Conservation (phyloP, 1,284 basidiomycete species). For the Tetrapyrgos nigripes region DNA sequence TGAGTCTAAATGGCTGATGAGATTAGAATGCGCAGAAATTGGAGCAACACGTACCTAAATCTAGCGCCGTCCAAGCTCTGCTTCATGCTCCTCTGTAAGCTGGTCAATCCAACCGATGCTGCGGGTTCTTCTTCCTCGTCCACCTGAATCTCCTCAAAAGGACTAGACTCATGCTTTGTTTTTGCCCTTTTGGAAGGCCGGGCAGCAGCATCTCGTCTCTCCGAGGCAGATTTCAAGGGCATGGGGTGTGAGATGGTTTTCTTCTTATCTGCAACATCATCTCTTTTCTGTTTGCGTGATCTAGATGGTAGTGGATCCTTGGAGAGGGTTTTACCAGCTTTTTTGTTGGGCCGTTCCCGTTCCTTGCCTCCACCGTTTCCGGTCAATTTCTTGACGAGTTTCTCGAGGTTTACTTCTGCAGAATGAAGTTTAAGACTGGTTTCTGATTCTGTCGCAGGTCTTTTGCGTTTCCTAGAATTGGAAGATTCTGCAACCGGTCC, state of each 20-base stretch:
- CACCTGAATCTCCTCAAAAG: neutral
- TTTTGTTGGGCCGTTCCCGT: slow-evolving; percentile 13
- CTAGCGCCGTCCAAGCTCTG: slow-evolving; percentile 83
- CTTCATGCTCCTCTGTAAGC: slow-evolving; percentile 79
- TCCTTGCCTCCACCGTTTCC: slow-evolving; percentile 18
- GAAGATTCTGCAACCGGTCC: slow-evolving; percentile 45
- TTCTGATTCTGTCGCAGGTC: slow-evolving; percentile 45
- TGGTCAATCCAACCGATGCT: slow-evolving; percentile 54
- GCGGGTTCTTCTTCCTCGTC: neutral
- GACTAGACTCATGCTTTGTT: slow-evolving; percentile 26
- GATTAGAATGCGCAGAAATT: slow-evolving; percentile 7
- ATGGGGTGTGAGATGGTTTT: slow-evolving; percentile 39
- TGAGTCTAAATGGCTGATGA: slow-evolving; percentile 57
- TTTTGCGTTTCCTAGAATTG: slow-evolving; percentile 72
- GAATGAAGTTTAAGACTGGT: slow-evolving; percentile 47
- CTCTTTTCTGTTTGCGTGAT: slow-evolving; percentile 19
- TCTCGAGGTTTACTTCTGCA: slow-evolving; percentile 78
- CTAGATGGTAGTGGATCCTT: neutral
- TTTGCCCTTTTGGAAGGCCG: slow-evolving; percentile 45
- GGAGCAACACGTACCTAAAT: slow-evolving; percentile 65
- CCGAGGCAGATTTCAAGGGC: slow-evolving; percentile 32
- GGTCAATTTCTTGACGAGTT: slow-evolving; percentile 71
- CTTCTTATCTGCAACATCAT: slow-evolving; percentile 23
- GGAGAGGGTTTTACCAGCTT: neutral
- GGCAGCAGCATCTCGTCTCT: slow-evolving; percentile 19